Conservation (phyloP, 805 yeast genomes). For the Tetrapisispora iriomotensis region DNA sequence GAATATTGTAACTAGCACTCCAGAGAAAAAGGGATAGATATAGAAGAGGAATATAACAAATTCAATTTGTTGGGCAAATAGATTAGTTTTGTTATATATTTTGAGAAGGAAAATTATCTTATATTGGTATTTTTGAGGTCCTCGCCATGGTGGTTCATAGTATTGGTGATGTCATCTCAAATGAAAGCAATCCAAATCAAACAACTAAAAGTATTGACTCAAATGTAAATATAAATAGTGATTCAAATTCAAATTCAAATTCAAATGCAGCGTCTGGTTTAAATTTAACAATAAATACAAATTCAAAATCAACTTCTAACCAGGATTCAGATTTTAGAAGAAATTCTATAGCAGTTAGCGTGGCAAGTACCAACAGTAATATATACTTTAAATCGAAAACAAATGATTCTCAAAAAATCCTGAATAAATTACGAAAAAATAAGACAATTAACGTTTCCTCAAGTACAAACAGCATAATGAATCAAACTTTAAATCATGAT, state of each 20-base stretch:
- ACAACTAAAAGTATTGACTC: background rate
- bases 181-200: background rate
- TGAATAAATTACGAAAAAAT: background rate
- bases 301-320: background rate
- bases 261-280: background rate
- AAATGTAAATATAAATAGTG: background rate
- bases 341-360: background rate
- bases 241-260: background rate
- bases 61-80: no score
- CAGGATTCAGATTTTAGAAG: background rate
- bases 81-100: no score
- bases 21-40: no score
- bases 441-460: background rate
- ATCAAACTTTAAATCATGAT: no score
- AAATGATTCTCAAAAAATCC: background rate
- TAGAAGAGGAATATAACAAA: no score
- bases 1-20: no score
- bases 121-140: no score
- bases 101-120: no score
- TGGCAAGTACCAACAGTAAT: background rate
- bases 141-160: background rate
- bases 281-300: background rate
- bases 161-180: background rate
- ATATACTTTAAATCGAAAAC: slow-evolving; percentile 1
- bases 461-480: no score